Conservation (phyloP, 352 stramenopile species). For the Poterioochromonas sp. region DNA sequence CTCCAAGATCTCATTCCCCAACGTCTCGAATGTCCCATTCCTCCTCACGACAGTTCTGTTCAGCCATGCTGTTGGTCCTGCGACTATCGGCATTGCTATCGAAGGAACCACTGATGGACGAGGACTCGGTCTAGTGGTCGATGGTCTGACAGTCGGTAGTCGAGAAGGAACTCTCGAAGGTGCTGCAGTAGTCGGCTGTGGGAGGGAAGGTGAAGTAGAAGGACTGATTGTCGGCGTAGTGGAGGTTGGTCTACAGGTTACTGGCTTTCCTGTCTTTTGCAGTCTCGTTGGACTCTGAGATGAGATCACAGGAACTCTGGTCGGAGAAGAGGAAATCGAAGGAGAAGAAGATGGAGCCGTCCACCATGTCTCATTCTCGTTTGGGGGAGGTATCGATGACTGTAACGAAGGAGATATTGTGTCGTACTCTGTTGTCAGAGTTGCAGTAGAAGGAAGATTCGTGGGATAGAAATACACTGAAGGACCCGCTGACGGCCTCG, state of each 20-base stretch:
- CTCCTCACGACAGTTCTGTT: too few species aligned
- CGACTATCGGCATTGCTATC: too few species aligned
- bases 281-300: conserved; percentile 5
- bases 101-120: too few species aligned
- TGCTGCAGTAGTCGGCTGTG: too few species aligned
- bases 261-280: conserved; percentile 6
- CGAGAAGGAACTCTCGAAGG: too few species aligned
- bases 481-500: conserved; percentile 2
- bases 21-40: too few species aligned
- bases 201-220: too few species aligned
- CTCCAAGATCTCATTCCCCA: too few species aligned
- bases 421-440: conserved; percentile 1
- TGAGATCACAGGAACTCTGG: neutral
- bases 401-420: conserved; percentile 1
- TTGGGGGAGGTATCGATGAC: neutral
- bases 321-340: conserved; percentile 8
- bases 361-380: conserved; percentile 6
- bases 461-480: conserved; percentile 8
- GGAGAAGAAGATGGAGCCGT: conserved; percentile 5
- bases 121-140: too few species aligned
- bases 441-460: conserved; percentile 13
- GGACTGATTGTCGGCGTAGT: conserved; percentile 5
- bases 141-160: too few species aligned
- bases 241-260: conserved; percentile 10
- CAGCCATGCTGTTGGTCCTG: too few species aligned